Conservation (phyloP, 2,329 filamentous ascomycete species). For the Phoma sp. region DNA sequence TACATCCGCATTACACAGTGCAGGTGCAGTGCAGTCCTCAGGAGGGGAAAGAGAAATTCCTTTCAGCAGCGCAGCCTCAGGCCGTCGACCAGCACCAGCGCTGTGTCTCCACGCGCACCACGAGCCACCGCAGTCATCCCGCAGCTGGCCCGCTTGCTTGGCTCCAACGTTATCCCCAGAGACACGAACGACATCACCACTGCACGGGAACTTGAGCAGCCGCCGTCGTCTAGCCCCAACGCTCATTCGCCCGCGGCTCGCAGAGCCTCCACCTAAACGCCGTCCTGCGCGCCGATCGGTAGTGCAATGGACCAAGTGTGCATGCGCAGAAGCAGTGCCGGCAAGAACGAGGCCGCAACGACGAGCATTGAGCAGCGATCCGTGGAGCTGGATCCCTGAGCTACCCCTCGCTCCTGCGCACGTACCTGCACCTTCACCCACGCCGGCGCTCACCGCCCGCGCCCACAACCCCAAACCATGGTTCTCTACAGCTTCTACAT, state of each 20-base stretch:
- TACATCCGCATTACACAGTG: too few relatives aligned
- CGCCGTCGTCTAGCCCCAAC: not conserved
- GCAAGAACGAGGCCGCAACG: not conserved
- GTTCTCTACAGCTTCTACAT: constrained; percentile 98
- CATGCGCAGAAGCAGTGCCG: not conserved
- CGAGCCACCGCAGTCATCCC: constrained; percentile 6
- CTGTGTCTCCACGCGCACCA: not conserved
- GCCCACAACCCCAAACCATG: constrained; percentile 60
- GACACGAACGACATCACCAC: not conserved
- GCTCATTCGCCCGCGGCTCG: constrained; percentile 1
- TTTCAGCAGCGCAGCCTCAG: constrained; percentile 3
- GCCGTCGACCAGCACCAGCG: not conserved
- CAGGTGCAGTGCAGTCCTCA: not conserved
- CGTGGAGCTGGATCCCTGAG: constrained; percentile 9
- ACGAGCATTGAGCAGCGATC: too few relatives aligned
- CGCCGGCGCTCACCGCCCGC: not conserved
- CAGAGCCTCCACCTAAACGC: not conserved
- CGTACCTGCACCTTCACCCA: constrained; percentile 14
- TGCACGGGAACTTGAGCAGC: not conserved
- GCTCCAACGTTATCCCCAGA: not conserved
- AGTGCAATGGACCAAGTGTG: not conserved
- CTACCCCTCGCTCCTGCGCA: constrained; percentile 9
- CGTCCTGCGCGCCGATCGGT: not conserved
- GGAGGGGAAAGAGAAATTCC: constrained; percentile 1
- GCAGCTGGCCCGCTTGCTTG: not conserved